A percentile compares a stretch with the other conserved stretches of the same genome.
Conservation (phyloP, 2,329 filamentous ascomycete species). For the Helotiales sp. region DNA sequence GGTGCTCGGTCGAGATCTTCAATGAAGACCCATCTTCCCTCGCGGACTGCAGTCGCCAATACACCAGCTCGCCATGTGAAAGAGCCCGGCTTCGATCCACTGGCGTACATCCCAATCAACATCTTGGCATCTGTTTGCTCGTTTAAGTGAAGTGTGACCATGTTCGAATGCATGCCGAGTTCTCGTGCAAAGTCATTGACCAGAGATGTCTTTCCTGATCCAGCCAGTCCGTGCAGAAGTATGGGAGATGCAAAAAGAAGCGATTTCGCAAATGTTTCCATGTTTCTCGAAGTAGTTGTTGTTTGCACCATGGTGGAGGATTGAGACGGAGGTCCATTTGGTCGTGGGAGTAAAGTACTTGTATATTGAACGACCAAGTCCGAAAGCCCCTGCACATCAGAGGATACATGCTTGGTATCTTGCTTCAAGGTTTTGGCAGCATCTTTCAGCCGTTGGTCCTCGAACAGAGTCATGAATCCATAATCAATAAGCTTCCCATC, state of each 20-base stretch:
- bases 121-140: constrained; percentile 98
- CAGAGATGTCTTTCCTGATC: constrained; percentile 88
- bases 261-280: constrained; percentile 69
- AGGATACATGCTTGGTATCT: neutral
- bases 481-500: constrained; percentile 81
- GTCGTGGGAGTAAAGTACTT: constrained; percentile 68
- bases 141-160: constrained; percentile 95
- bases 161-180: constrained; percentile 77
- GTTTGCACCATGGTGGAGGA: constrained; percentile 69
- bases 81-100: constrained; percentile 82
- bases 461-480: constrained; percentile 67
- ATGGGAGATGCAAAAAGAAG: constrained; percentile 74
- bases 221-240: constrained; percentile 80
- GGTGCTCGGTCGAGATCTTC: constrained; percentile 96
- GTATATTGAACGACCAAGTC: constrained; percentile 68
- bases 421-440: constrained; percentile 19
- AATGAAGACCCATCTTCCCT: constrained; percentile 95
- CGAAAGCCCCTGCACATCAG: constrained; percentile 54
- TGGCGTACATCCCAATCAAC: constrained; percentile 92
- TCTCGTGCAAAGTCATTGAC: constrained; percentile 81
- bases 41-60: constrained; percentile 88
- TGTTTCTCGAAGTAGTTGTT: constrained; percentile 72
- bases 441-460: constrained; percentile 49
- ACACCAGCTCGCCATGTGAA: constrained; percentile 94
- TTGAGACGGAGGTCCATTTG: constrained; percentile 54